Evolutionary conservation across 1,139 yeast species (phyloP), one percentile per base, ranked within the genome.

Genomic region (Saccharomycopsis crataegensis): DNA sequence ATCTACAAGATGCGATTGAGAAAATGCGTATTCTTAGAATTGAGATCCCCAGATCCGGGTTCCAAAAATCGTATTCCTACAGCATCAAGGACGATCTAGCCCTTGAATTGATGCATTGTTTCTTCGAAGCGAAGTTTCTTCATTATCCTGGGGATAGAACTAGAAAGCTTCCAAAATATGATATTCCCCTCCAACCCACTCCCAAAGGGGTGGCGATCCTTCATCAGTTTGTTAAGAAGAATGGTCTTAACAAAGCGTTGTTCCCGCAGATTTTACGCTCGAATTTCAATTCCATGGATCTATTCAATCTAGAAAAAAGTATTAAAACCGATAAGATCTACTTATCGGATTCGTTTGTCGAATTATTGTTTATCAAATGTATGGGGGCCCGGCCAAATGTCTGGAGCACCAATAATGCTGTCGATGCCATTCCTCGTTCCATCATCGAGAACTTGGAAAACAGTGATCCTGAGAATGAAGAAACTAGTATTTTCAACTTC

Each of bases 201-300:
- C 93, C 98, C 0, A 93, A 93, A 64, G 99, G 98, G 1, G 79
- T 89, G 4, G 82, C 90, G 0, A 65, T 89, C 0, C 67, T 91
- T 1, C 79, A 78, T 50, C 71, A 75, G 11, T 89, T 83, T 64
- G 82, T 85, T 59, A 70, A 71, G 51, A 75, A 72, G 46, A 69
- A 77, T 52, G 95, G 93, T 0, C 67, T 84, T 55, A 71, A 69
- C 46, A 65, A 67, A 12, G 59, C 65, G 0, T 55, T 59, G 0
- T 57, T 67, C 44, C 84, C 84, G 0, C 61, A 66, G 1, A 75
- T 88, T 11, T 62, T 89, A 8, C 62, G 67, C 2, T 77, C 88
- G 0, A 65, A 65, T 31, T 76, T 82, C 62, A 89, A 89, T 66
- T 77, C 96, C 0, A 83, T 89, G 91, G 76, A 78, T 31, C 68